Evolutionary conservation across 2,329 filamentous ascomycete genomes (phyloP).

Genomic region (Lasiodiplodia citricola): DNA sequence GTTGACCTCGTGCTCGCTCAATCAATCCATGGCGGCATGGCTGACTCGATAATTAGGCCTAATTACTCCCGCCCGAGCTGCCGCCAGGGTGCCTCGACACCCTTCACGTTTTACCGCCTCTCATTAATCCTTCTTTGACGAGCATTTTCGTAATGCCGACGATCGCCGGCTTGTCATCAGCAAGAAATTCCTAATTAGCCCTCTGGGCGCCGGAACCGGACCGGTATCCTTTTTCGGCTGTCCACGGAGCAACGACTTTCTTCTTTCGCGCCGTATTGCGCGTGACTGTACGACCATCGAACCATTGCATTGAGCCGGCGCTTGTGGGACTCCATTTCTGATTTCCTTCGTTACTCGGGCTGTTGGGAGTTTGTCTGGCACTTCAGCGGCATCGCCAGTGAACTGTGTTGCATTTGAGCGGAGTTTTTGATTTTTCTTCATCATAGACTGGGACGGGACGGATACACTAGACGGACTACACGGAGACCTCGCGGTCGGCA

Average conservation of each 20-base stretch:
- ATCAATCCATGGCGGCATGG: not conserved
- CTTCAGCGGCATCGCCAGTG: slow-evolving; percentile 9
- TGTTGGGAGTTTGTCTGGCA: slow-evolving; percentile 1
- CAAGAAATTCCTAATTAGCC: slow-evolving; percentile 11
- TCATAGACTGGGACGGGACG: slow-evolving; percentile 8
- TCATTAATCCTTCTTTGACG: slow-evolving; percentile 19
- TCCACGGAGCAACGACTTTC: slow-evolving; percentile 21
- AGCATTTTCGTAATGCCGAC: slow-evolving; percentile 10
- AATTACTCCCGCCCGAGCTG: slow-evolving; percentile 7
- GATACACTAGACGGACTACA: slow-evolving; percentile 14
- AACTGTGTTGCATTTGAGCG: not conserved
- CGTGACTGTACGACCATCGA: slow-evolving; percentile 19
- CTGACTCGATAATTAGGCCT: slow-evolving; percentile 20
- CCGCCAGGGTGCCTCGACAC: slow-evolving; percentile 21
- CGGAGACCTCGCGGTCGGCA: slow-evolving; percentile 17
- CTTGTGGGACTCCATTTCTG: slow-evolving; percentile 9
- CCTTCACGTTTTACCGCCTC: slow-evolving; percentile 15
- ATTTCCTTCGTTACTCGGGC: not conserved
- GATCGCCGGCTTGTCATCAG: not conserved
- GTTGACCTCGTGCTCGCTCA: not conserved
- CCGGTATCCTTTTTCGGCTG: slow-evolving; percentile 9
- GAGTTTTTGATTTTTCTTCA: slow-evolving; percentile 12
- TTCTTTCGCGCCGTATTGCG: slow-evolving; percentile 10
- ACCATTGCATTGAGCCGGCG: slow-evolving; percentile 12
- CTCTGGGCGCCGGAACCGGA: not conserved